A percentile compares a stretch with the other conserved stretches of the same genome.
phyloP scores from a whole-genome alignment of 176 grass and related monocot genomes.

The Carex myosuroides region DNA sequence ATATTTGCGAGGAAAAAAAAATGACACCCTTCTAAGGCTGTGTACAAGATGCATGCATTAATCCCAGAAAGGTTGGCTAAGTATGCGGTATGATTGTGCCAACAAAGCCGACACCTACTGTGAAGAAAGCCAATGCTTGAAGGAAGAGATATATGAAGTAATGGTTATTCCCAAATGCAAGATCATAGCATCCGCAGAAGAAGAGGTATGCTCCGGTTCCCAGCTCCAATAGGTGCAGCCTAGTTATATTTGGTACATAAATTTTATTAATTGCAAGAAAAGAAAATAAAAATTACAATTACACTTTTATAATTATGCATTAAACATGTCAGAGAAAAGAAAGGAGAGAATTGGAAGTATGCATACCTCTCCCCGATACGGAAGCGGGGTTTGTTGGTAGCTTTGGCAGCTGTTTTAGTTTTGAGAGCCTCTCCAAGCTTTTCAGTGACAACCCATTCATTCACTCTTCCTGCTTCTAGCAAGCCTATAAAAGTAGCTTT shows the following conservation, averaged over 20 bases:
- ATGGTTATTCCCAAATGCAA: constrained; percentile 42
- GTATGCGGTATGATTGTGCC: constrained; percentile 45
- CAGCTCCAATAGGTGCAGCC: constrained; percentile 65
- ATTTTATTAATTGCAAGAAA: not conserved
- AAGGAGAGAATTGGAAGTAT: not conserved
- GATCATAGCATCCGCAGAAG: constrained; percentile 64
- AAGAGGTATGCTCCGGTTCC: constrained; percentile 50
- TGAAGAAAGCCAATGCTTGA: constrained; percentile 65
- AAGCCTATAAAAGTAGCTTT: constrained; percentile 67
- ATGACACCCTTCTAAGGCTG: constrained; percentile 22
- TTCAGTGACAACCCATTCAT: constrained; percentile 84
- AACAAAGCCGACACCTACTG: constrained; percentile 47
- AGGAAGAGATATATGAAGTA: constrained; percentile 62
- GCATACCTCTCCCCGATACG: constrained; percentile 21
- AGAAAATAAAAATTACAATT: not conserved
- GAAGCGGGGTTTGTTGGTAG: constrained; percentile 32
- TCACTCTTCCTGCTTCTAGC: constrained; percentile 63
- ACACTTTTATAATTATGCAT: not conserved
- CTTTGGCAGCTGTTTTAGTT: constrained; percentile 34
- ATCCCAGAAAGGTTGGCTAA: constrained; percentile 12
- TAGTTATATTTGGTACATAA: constrained; percentile 20
- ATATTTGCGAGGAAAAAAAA: constrained; percentile 25
- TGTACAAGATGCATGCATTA: constrained; percentile 5
- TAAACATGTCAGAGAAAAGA: not conserved
- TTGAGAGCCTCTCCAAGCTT: constrained; percentile 65